Percentiles rank a stretch among this genome's conserved stretches.
Conservation (phyloP, 768 basidiomycete species). For the Pulveroboletus sp. region DNA sequence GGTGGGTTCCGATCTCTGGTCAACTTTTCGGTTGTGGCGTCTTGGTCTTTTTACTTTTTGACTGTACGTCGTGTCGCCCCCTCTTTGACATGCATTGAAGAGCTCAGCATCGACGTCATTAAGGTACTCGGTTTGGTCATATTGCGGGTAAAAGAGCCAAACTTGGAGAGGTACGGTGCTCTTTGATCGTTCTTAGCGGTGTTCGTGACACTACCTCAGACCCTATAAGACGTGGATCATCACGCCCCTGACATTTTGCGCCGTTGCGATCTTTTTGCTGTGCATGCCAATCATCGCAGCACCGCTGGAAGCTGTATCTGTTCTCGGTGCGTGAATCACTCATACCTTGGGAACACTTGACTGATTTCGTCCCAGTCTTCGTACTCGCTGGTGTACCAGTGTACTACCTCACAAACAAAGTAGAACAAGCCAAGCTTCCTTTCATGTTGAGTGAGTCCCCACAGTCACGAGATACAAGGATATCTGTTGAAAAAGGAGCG, state of each 20-base stretch:
- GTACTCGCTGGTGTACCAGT: conserved; percentile 76
- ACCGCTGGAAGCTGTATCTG: conserved; percentile 81
- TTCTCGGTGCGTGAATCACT: conserved; percentile 56
- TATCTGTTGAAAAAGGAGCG: neutral
- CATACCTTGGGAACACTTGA: no score
- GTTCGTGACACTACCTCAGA: conserved; percentile 35
- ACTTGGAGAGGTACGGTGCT: conserved; percentile 62
- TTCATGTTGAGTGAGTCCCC: conserved; percentile 35
- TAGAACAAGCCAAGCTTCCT: conserved; percentile 37
- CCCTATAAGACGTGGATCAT: conserved; percentile 92
- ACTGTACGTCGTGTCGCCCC: conserved; percentile 53
- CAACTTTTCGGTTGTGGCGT: conserved; percentile 85
- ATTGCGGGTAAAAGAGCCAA: conserved; percentile 85
- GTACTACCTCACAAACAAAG: conserved; percentile 71
- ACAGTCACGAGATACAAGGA: conserved; percentile 1
- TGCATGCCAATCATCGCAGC: conserved; percentile 95
- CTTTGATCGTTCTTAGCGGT: neutral
- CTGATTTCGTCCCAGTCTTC: conserved; percentile 49
- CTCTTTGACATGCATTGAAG: neutral
- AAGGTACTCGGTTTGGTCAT: conserved; percentile 88
- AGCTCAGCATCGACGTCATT: neutral
- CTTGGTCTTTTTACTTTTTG: conserved; percentile 84
- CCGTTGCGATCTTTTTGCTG: conserved; percentile 56
- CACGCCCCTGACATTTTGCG: conserved; percentile 88
- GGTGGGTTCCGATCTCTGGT: conserved; percentile 87